phyloP scores from a whole-genome alignment of 2,329 filamentous ascomycete genomes.

The Clonostachys solani region DNA sequence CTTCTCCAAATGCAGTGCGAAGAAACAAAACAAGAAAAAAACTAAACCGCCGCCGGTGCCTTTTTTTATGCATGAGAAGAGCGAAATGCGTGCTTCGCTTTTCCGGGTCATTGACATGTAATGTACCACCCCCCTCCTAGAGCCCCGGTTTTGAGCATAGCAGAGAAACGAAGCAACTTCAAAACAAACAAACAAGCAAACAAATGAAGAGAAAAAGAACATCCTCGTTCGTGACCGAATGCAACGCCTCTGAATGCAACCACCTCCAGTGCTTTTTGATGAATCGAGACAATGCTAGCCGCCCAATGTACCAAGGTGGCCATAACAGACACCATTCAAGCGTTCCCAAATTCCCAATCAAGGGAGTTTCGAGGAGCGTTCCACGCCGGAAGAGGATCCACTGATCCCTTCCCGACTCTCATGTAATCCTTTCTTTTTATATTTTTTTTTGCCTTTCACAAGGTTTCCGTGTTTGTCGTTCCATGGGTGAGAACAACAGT shows the following conservation, averaged over 20 bases:
- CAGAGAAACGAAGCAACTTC: constrained; percentile 9
- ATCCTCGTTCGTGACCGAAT: constrained; percentile 1
- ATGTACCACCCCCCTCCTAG: not conserved
- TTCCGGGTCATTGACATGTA: not conserved
- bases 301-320: constrained; percentile 25
- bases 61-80: constrained; percentile 1
- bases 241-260: constrained; percentile 33
- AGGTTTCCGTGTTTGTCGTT: too few species aligned
- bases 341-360: constrained; percentile 35
- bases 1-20: constrained; percentile 10
- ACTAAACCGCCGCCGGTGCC: constrained; percentile 5
- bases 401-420: too few species aligned
- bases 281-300: constrained; percentile 22
- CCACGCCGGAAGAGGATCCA: too few species aligned
- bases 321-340: constrained; percentile 35
- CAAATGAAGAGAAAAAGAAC: constrained; percentile 12
- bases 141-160: constrained; percentile 1
- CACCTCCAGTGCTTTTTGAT: constrained; percentile 20
- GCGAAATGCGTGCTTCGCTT: not conserved
- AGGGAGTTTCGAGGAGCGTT: constrained; percentile 32
- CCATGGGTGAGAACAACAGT: too few species aligned
- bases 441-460: too few species aligned
- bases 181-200: constrained; percentile 14
- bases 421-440: too few species aligned
- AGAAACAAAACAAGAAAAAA: not conserved